Percentiles rank a stretch among this genome's conserved stretches.
Evolutionary conservation across 371 early-diverging fungal species (phyloP).

Genomic region (Rhizopus arrhizus): DNA sequence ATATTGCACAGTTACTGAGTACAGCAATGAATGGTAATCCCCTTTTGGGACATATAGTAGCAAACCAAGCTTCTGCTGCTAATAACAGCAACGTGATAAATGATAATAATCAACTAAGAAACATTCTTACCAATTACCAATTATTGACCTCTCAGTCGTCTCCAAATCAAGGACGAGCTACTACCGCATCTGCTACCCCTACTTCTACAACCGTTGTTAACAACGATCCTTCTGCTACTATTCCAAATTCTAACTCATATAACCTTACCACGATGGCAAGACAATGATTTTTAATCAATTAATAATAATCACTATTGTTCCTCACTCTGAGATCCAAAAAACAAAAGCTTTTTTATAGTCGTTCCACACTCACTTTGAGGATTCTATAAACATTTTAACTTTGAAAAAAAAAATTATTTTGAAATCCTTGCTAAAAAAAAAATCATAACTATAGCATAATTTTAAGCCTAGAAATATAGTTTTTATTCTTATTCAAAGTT

Average conservation of each 20-base stretch:
- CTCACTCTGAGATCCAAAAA: neutral
- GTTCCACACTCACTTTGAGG: no score
- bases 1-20: conserved; percentile 29
- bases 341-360: no score
- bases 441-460: no score
- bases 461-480: no score
- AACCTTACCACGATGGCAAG: conserved; percentile 6
- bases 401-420: no score
- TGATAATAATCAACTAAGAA: conserved; percentile 8
- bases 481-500: no score
- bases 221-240: neutral
- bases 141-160: neutral
- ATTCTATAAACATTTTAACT: no score
- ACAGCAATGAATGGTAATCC: conserved; percentile 29
- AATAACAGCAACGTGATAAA: conserved; percentile 3
- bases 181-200: neutral
- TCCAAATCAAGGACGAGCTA: neutral
- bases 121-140: conserved; percentile 13
- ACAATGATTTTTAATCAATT: neutral
- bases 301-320: neutral
- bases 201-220: neutral
- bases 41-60: conserved; percentile 19
- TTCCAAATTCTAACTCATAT: conserved; percentile 1
- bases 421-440: no score
- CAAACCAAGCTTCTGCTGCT: neutral